A percentile compares a stretch with the other conserved stretches of the same genome.
These are phyloP conservation scores for Selenicereus undatus DNA, from an alignment of 148 eudicot genomes.

Conservation along the genomic window DNA sequence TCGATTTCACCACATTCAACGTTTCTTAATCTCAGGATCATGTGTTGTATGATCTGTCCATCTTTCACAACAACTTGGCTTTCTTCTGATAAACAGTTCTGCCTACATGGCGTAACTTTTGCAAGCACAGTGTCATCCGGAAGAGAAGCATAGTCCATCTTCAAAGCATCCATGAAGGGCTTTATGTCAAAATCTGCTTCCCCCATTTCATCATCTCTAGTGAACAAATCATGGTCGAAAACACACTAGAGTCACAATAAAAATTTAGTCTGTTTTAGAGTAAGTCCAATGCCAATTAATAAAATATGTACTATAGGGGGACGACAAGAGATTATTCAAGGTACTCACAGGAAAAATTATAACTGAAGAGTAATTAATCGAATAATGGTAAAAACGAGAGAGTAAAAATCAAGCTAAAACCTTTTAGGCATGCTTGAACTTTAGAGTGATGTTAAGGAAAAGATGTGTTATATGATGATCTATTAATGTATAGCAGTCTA, in stretches of 20 bases:
- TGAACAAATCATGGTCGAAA: slow-evolving; percentile 39
- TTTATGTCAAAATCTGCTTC: slow-evolving; percentile 41
- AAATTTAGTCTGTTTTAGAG: background rate
- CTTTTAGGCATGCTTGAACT: no score
- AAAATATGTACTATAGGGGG: background rate
- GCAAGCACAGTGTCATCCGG: slow-evolving; percentile 33
- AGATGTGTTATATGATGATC: no score
- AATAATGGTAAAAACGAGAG: no score
- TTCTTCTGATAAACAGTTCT: slow-evolving; percentile 39
- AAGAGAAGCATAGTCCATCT: slow-evolving; percentile 26
- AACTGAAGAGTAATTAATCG: no score
- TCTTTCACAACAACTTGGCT: slow-evolving; percentile 30
- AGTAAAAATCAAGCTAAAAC: no score
- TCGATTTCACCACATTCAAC: slow-evolving; percentile 46
- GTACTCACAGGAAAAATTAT: no score
- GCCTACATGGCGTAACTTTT: slow-evolving; percentile 27
- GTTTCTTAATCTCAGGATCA: slow-evolving; percentile 36
- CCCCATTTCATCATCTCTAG: slow-evolving; percentile 46
- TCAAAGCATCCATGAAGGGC: slow-evolving; percentile 34
- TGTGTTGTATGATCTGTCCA: slow-evolving; percentile 29
- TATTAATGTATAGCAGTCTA: no score
- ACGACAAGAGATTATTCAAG: background rate
- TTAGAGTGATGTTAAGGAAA: no score
- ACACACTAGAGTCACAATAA: slow-evolving; percentile 26
- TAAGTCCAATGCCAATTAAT: background rate